phyloP scores from a whole-genome alignment of 768 basidiomycete species.

The Kwoniella dendrophila region DNA sequence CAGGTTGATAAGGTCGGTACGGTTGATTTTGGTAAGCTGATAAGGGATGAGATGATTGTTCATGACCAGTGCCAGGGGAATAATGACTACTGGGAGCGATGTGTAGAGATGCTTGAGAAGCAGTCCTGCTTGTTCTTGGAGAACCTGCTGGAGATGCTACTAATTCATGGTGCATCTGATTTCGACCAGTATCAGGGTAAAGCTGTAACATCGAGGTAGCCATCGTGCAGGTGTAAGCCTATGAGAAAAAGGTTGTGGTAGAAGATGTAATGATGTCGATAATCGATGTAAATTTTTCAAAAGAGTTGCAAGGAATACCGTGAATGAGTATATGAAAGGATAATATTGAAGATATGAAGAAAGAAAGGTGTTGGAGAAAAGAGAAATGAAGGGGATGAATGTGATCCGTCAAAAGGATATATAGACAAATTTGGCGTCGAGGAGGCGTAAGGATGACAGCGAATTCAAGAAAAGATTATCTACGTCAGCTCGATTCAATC shows the following conservation, averaged over 20 bases:
- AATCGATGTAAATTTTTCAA: constrained; percentile 15
- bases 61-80: constrained; percentile 24
- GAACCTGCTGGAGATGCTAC: constrained; percentile 36
- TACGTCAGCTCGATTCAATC: constrained; percentile 29
- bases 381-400: constrained; percentile 18
- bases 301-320: constrained; percentile 32
- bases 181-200: constrained; percentile 31
- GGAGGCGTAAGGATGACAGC: constrained; percentile 11
- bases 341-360: constrained; percentile 17
- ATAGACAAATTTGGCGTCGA: constrained; percentile 16
- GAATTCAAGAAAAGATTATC: background rate
- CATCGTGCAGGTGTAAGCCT: constrained; percentile 17
- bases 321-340: constrained; percentile 35
- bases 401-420: constrained; percentile 32
- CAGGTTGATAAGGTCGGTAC: constrained; percentile 21
- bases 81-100: constrained; percentile 23
- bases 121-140: constrained; percentile 37
- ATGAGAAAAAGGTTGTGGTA: background rate
- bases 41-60: constrained; percentile 20
- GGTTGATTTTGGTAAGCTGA: constrained; percentile 24
- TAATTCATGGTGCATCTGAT: constrained; percentile 42
- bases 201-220: constrained; percentile 21
- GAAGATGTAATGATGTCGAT: background rate
- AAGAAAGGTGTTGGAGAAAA: constrained; percentile 19
- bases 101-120: constrained; percentile 40